These are phyloP conservation scores for Vigna unguiculata DNA, from an alignment of 306 rosid genomes.

Conservation along the genomic window DNA sequence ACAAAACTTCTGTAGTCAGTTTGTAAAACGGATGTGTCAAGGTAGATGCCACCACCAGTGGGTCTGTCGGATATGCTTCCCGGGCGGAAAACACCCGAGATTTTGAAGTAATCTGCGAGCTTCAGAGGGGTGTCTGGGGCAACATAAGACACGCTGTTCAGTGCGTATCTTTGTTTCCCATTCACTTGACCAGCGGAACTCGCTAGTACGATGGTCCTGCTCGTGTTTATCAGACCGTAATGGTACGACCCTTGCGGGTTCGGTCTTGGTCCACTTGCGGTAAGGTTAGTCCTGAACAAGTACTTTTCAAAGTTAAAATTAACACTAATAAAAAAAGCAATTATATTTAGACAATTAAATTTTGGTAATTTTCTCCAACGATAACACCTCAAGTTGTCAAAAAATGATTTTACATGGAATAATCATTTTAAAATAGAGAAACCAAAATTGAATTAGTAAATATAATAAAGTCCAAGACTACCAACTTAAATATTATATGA, in stretches of 20 bases:
- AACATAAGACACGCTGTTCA: constrained; percentile 88
- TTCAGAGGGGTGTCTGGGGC: constrained; percentile 93
- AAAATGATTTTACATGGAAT: too few relatives aligned
- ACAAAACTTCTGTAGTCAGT: constrained; percentile 79
- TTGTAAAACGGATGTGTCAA: constrained; percentile 85
- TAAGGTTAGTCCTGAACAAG: constrained; percentile 82
- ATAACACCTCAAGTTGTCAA: too few relatives aligned
- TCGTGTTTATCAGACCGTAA: constrained; percentile 76
- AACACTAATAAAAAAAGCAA: too few relatives aligned
- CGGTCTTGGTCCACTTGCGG: constrained; percentile 99
- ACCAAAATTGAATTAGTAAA: too few relatives aligned
- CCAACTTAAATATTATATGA: too few relatives aligned
- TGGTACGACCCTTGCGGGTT: constrained; percentile 99
- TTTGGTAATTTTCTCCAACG: too few relatives aligned
- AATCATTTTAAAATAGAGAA: too few relatives aligned
- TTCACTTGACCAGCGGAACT: constrained; percentile 79
- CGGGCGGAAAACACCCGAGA: constrained; percentile 75
- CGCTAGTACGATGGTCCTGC: constrained; percentile 68
- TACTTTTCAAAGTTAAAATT: too few relatives aligned
- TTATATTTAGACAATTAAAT: too few relatives aligned
- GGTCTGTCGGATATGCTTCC: constrained; percentile 90
- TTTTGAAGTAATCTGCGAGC: constrained; percentile 87
- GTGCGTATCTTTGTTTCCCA: constrained; percentile 86
- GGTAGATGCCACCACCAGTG: constrained; percentile 84
- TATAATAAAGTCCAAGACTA: too few relatives aligned